Evolutionary conservation across 2,329 filamentous ascomycete genomes (phyloP).

Genomic region (Colletotrichum magnum): DNA sequence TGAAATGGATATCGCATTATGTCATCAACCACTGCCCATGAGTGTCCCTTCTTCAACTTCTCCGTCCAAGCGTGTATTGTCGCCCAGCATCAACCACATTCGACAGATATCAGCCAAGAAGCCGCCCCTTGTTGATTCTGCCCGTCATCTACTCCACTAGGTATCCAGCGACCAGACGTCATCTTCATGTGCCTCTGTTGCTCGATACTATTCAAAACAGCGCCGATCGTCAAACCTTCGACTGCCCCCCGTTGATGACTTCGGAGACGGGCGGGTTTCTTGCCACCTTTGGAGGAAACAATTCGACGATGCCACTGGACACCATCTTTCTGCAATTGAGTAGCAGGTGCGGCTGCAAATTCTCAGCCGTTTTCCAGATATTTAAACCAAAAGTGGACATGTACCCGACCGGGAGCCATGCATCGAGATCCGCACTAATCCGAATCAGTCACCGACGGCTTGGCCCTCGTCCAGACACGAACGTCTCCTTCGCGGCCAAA

Average conservation of each 20-base stretch:
- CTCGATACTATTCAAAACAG: not conserved
- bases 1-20: too few relatives aligned
- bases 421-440: not conserved
- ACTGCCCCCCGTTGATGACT: not conserved
- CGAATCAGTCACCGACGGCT: not conserved
- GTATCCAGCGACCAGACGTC: constrained; percentile 10
- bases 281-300: not conserved
- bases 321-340: not conserved
- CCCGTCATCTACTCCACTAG: constrained; percentile 18
- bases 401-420: not conserved
- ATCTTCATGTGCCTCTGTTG: constrained; percentile 3
- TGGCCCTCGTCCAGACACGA: not conserved
- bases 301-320: not conserved
- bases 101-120: not conserved
- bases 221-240: constrained; percentile 2
- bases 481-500: not conserved
- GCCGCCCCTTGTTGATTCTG: not conserved
- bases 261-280: not conserved
- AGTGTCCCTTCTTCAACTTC: too few relatives aligned
- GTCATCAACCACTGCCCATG: too few relatives aligned
- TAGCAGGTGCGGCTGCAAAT: not conserved
- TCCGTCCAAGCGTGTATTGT: too few relatives aligned
- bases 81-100: not conserved
- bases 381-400: not conserved
- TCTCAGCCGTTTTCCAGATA: not conserved